Percentiles rank a stretch among this genome's conserved stretches.
Evolutionary conservation across 78 protist species (phyloP).

Genomic region (Acrasis kona): DNA sequence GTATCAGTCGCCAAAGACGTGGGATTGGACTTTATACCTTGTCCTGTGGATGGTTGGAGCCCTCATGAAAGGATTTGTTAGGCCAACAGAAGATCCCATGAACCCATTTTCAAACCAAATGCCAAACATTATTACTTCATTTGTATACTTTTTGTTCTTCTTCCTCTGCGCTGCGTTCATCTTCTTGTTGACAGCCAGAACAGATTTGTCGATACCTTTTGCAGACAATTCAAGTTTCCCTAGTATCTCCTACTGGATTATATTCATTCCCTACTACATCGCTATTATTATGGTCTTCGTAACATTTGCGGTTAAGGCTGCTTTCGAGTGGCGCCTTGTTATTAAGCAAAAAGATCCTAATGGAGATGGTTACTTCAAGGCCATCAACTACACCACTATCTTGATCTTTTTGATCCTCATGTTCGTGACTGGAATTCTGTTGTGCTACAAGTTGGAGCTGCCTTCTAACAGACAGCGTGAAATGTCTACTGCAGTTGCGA

Average conservation of each 20-base stretch:
- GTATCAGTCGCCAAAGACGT: background rate
- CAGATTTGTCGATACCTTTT: background rate
- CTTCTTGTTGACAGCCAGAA: background rate
- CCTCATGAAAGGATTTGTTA: background rate
- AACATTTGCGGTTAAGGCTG: background rate
- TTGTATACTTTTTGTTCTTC: background rate
- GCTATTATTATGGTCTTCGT: background rate
- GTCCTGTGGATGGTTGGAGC: background rate
- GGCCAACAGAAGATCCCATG: background rate
- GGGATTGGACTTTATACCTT: background rate
- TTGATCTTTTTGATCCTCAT: too few species aligned
- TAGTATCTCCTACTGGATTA: background rate
- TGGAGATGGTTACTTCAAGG: background rate
- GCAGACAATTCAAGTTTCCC: background rate
- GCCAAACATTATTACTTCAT: background rate
- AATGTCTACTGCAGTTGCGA: too few species aligned
- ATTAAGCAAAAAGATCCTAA: background rate
- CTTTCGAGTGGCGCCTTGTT: background rate
- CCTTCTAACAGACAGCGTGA: too few species aligned
- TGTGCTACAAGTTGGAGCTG: too few species aligned
- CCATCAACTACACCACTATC: background rate
- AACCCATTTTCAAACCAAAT: background rate
- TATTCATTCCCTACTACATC: background rate
- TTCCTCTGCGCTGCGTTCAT: background rate
- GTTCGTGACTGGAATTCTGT: too few species aligned